These are phyloP conservation scores for Alternaria sp. DNA, from an alignment of 2,329 filamentous ascomycete genomes.

Conservation along the genomic window DNA sequence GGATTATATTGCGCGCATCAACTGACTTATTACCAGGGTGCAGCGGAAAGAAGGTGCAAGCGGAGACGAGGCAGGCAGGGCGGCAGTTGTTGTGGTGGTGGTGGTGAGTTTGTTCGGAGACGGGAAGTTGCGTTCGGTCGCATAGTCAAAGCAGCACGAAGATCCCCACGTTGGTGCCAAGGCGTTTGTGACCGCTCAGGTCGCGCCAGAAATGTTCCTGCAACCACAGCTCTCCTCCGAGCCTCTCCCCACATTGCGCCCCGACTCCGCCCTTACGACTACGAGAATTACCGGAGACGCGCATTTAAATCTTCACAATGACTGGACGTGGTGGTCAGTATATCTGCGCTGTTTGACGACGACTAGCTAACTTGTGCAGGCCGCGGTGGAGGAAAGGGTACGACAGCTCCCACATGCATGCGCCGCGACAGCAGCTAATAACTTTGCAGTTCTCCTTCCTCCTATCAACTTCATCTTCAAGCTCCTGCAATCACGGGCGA, in stretches of 20 bases:
- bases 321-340: conserved; percentile 43
- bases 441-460: conserved; percentile 66
- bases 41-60: conserved; percentile 4
- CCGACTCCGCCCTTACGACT: conserved; percentile 6
- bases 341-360: neutral
- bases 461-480: conserved; percentile 94
- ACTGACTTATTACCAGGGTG: conserved; percentile 10
- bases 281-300: conserved; percentile 3
- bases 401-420: conserved; percentile 11
- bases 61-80: neutral
- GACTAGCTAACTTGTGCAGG: conserved; percentile 54
- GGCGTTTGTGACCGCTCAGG: conserved; percentile 32
- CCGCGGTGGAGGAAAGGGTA: conserved; percentile 58
- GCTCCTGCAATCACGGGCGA: conserved; percentile 81
- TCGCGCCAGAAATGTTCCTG: conserved; percentile 32
- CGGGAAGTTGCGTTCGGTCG: conserved; percentile 29
- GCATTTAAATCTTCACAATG: conserved; percentile 25
- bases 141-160: conserved; percentile 32
- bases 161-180: conserved; percentile 32
- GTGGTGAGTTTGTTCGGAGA: conserved; percentile 27
- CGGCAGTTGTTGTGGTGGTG: conserved; percentile 11
- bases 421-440: conserved; percentile 17
- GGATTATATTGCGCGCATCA: conserved; percentile 33
- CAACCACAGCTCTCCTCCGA: conserved; percentile 25
- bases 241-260: conserved; percentile 16